phyloP scores from a whole-genome alignment of 805 yeast species.

The Cyberlindnera sargentensis region DNA sequence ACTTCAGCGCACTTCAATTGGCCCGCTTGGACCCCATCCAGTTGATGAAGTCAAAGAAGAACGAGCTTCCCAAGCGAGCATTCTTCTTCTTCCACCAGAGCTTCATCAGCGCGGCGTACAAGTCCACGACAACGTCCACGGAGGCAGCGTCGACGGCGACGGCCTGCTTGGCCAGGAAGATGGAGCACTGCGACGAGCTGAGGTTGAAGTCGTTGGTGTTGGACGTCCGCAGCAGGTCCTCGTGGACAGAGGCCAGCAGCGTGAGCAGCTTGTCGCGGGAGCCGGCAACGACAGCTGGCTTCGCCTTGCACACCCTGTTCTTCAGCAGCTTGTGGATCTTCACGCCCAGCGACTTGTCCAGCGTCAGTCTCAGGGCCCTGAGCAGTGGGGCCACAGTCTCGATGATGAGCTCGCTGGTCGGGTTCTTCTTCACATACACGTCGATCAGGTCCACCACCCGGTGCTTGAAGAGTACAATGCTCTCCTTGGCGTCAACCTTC shows the following conservation, averaged over 20 bases:
- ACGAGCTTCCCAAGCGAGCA: conserved; percentile 42
- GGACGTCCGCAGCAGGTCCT: conserved; percentile 28
- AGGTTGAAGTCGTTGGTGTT: conserved; percentile 30
- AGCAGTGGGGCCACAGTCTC: conserved; percentile 50
- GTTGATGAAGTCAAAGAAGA: conserved; percentile 74
- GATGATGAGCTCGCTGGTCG: conserved; percentile 30
- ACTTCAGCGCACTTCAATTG: background rate
- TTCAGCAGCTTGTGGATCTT: conserved; percentile 71
- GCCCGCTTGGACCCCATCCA: conserved; percentile 54
- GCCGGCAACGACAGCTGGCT: conserved; percentile 20
- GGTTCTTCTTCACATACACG: conserved; percentile 37
- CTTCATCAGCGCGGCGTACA: conserved; percentile 51
- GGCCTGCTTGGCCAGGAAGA: conserved; percentile 54
- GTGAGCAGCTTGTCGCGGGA: conserved; percentile 21
- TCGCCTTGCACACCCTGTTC: conserved; percentile 47
- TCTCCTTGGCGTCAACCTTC: conserved; percentile 71
- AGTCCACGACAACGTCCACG: conserved; percentile 41
- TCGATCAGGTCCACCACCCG: conserved; percentile 76
- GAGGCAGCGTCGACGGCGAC: conserved; percentile 27
- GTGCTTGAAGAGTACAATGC: conserved; percentile 70
- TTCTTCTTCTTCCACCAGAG: conserved; percentile 48
- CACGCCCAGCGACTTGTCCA: conserved; percentile 62
- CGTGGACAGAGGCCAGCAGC: conserved; percentile 36
- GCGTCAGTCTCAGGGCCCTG: conserved; percentile 54
- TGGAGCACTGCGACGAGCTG: conserved; percentile 55